A percentile compares a stretch with the other conserved stretches of the same genome.
Conservation (phyloP, 345 rosid genomes). For the Combretum micranthum region DNA sequence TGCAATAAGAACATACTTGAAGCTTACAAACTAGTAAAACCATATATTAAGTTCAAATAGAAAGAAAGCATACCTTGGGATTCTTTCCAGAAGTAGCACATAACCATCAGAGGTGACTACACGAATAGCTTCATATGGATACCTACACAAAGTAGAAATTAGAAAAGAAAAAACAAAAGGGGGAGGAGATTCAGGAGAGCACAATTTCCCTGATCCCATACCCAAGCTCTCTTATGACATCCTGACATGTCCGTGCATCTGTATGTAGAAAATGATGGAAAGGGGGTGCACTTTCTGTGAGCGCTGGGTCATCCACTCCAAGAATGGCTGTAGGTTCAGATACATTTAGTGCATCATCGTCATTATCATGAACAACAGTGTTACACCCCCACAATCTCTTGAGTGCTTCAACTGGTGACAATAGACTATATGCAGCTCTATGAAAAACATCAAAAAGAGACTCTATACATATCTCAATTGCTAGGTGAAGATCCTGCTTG, state of each 20-base stretch:
- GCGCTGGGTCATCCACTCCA: conserved; percentile 54
- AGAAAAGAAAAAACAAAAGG: conserved; percentile 5
- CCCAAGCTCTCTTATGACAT: conserved; percentile 96
- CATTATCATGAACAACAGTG: conserved; percentile 4
- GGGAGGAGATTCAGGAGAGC: neutral
- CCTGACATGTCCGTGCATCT: conserved; percentile 92
- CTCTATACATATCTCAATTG: conserved; percentile 79
- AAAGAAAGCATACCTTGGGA: conserved; percentile 59
- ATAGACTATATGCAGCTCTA: conserved; percentile 53
- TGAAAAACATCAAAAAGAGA: conserved; percentile 70
- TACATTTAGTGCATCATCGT: conserved; percentile 16
- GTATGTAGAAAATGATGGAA: conserved; percentile 65
- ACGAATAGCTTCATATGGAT: conserved; percentile 90
- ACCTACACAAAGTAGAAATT: conserved; percentile 36
- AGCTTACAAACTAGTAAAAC: conserved; percentile 10
- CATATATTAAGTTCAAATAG: neutral
- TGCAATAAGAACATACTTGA: conserved; percentile 19
- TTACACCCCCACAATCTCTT: conserved; percentile 29
- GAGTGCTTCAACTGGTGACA: conserved; percentile 64
- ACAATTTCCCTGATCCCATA: conserved; percentile 18
- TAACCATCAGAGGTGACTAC: conserved; percentile 93
- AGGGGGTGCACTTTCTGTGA: conserved; percentile 39
- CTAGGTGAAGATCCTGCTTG: conserved; percentile 87
- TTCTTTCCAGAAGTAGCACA: conserved; percentile 87
- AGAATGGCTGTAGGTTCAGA: conserved; percentile 42